These are phyloP conservation scores for Diaporthe citri DNA, from an alignment of 2,329 filamentous ascomycete species.

Conservation along the genomic window DNA sequence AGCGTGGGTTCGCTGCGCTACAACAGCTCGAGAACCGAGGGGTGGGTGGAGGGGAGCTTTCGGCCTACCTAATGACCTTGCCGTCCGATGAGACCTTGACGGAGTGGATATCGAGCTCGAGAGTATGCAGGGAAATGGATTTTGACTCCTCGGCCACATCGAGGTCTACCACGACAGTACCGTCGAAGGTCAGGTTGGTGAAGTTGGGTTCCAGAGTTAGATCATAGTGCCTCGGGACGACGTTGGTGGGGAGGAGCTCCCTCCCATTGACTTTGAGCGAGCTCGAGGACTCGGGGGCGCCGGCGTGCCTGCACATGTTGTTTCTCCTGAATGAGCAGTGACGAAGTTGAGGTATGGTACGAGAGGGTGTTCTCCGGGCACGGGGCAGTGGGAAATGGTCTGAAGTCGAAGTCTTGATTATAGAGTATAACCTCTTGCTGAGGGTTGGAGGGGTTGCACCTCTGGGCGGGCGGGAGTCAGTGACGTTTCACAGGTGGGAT, in stretches of 20 bases:
- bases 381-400: conserved; percentile 35
- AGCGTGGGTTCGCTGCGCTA: conserved; percentile 40
- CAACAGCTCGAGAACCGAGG: not conserved
- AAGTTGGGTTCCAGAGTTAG: conserved; percentile 93
- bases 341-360: conserved; percentile 52
- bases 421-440: conserved; percentile 36
- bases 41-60: not conserved
- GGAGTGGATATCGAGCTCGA: conserved; percentile 86
- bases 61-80: conserved; percentile 59
- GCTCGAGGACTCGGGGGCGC: conserved; percentile 51
- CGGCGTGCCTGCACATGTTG: conserved; percentile 74
- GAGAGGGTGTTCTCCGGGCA: conserved; percentile 36
- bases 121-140: conserved; percentile 87
- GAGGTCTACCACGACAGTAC: conserved; percentile 86
- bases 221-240: conserved; percentile 92
- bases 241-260: conserved; percentile 90
- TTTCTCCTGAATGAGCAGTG: conserved; percentile 81
- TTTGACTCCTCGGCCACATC: conserved; percentile 87
- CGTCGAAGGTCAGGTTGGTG: conserved; percentile 87
- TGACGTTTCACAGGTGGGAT: conserved; percentile 23
- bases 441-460: conserved; percentile 33
- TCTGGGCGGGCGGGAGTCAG: conserved; percentile 33
- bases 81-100: conserved; percentile 76
- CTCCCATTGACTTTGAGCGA: conserved; percentile 64
- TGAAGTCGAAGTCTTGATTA: conserved; percentile 35